A percentile compares a stretch with the other conserved stretches of the same genome.
These are phyloP conservation scores for Ambrosia artemisiifolia DNA, from an alignment of 129 eudicot genomes.

Conservation along the genomic window DNA sequence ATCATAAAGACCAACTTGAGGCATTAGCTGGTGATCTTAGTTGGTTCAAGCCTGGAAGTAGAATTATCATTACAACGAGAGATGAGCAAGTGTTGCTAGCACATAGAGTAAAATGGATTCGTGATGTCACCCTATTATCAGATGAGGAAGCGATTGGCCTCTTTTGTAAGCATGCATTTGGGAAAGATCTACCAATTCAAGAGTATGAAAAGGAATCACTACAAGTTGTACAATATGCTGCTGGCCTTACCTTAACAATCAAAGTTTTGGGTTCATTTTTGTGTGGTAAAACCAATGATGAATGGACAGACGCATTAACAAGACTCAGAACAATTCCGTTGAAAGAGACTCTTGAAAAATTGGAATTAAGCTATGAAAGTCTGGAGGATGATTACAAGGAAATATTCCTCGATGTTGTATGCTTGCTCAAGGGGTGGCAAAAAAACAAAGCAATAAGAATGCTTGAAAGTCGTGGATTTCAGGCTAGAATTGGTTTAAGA, in stretches of 20 bases:
- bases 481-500: slow-evolving; percentile 20
- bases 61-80: too few relatives aligned
- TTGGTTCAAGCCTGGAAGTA: too few relatives aligned
- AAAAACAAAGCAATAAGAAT: background rate
- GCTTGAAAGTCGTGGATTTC: slow-evolving; percentile 21
- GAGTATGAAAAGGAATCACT: slow-evolving; percentile 8
- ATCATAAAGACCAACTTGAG: too few relatives aligned
- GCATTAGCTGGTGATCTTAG: too few relatives aligned
- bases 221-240: slow-evolving; percentile 31
- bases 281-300: slow-evolving; percentile 22
- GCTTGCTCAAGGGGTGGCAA: slow-evolving; percentile 16
- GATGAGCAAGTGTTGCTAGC: background rate
- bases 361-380: slow-evolving; percentile 39
- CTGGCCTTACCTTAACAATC: slow-evolving; percentile 24
- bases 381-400: slow-evolving; percentile 37
- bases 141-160: slow-evolving; percentile 22
- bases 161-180: slow-evolving; percentile 37
- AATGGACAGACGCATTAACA: slow-evolving; percentile 29
- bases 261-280: slow-evolving; percentile 15
- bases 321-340: slow-evolving; percentile 25
- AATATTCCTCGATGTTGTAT: slow-evolving; percentile 33
- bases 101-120: background rate
- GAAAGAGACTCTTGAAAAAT: slow-evolving; percentile 14
- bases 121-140: background rate
- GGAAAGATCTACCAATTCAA: slow-evolving; percentile 29